These are phyloP conservation scores for Verruconis gallopava DNA, from an alignment of 2,329 filamentous ascomycete species.

Conservation along the genomic window DNA sequence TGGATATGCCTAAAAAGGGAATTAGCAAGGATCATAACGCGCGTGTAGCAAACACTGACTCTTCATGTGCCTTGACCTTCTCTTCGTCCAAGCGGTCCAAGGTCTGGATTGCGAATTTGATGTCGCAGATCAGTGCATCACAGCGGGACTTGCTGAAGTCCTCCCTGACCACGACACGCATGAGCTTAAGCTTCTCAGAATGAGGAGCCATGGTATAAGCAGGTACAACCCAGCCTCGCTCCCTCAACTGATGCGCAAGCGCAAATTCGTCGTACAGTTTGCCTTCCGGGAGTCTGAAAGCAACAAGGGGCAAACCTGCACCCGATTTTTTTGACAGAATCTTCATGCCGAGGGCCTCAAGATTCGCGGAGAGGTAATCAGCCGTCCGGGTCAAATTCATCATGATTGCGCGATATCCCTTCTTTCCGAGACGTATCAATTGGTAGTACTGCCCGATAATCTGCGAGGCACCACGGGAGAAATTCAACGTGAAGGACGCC, in stretches of 20 bases:
- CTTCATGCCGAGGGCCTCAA: constrained; percentile 66
- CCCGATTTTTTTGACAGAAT: constrained; percentile 77
- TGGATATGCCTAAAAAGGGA: constrained; percentile 1
- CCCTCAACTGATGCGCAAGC: constrained; percentile 68
- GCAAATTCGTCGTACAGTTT: constrained; percentile 42
- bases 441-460: constrained; percentile 98
- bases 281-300: constrained; percentile 60
- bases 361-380: constrained; percentile 67
- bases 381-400: constrained; percentile 74
- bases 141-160: constrained; percentile 78
- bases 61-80: constrained; percentile 54
- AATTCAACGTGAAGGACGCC: constrained; percentile 92
- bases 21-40: neutral
- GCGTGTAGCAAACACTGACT: constrained; percentile 32
- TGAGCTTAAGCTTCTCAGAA: constrained; percentile 72
- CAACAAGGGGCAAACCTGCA: constrained; percentile 73
- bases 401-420: constrained; percentile 69
- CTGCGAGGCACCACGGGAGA: constrained; percentile 87
- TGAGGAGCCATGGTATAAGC: constrained; percentile 93
- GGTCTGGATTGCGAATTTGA: constrained; percentile 61
- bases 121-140: constrained; percentile 63
- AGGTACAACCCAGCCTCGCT: constrained; percentile 83
- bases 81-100: constrained; percentile 63
- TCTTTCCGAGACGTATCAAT: constrained; percentile 85
- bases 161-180: constrained; percentile 83